Percentiles rank a stretch among this genome's conserved stretches.
These are phyloP conservation scores for Kockiozyma suomiensis DNA, from an alignment of 805 yeast genomes.

Conservation along the genomic window DNA sequence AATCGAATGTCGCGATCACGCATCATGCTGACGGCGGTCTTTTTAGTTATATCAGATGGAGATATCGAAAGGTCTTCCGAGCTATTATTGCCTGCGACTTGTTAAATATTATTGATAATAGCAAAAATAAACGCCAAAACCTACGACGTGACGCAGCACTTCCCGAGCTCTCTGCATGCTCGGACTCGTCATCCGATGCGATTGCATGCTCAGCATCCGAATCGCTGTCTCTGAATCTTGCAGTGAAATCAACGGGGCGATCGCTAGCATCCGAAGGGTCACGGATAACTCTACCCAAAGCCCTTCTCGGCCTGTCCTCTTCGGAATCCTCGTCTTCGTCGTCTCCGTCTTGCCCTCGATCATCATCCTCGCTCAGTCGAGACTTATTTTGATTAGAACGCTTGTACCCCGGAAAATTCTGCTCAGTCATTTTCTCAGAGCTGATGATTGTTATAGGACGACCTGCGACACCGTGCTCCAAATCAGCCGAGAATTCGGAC, in stretches of 20 bases:
- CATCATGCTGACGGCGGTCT: neutral
- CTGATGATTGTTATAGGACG: conserved; percentile 18
- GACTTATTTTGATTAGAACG: neutral
- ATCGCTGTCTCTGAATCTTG: conserved; percentile 1
- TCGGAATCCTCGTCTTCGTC: neutral
- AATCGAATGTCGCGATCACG: conserved; percentile 52
- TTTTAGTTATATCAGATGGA: neutral
- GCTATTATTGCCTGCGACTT: neutral
- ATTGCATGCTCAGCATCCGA: conserved; percentile 1
- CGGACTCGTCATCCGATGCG: conserved; percentile 6
- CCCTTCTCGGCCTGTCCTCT: neutral
- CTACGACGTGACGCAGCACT: conserved; percentile 2
- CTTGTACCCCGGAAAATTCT: conserved; percentile 21
- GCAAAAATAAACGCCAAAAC: neutral
- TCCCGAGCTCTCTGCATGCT: conserved; percentile 7
- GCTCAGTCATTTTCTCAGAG: conserved; percentile 25
- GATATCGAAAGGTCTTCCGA: neutral
- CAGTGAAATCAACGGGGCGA: neutral
- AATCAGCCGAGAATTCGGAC: conserved; percentile 3
- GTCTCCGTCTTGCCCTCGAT: conserved; percentile 8
- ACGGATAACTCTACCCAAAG: conserved; percentile 1
- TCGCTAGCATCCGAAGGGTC: conserved; percentile 5
- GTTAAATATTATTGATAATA: neutral
- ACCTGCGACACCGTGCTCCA: conserved; percentile 27
- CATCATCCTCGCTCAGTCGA: neutral